These are phyloP conservation scores for Aspergillus nidulans DNA, from an alignment of 495 filamentous ascomycete genomes.

Conservation along the genomic window DNA sequence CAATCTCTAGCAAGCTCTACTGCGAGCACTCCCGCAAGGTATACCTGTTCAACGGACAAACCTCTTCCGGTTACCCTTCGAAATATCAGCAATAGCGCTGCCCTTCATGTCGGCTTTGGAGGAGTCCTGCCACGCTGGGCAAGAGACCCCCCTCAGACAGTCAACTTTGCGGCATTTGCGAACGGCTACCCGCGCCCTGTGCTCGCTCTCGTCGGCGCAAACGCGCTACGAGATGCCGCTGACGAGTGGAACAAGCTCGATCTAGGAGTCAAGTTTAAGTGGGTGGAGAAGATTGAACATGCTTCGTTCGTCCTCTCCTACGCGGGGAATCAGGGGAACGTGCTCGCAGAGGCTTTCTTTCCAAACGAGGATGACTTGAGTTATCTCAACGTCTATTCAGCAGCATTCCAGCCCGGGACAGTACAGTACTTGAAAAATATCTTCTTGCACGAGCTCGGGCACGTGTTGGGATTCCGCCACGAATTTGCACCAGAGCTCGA, in stretches of 20 bases:
- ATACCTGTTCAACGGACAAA: not conserved
- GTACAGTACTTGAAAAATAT: slow-evolving; percentile 6
- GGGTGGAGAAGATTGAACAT: slow-evolving; percentile 8
- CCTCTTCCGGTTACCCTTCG: not conserved
- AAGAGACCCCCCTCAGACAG: not conserved
- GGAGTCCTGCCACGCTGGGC: not conserved
- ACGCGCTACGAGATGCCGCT: not conserved
- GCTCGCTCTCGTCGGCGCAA: not conserved
- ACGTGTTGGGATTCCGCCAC: slow-evolving; percentile 12
- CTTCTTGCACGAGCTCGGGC: slow-evolving; percentile 15
- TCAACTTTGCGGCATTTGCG: not conserved
- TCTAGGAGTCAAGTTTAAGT: slow-evolving; percentile 10
- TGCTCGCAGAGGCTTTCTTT: not conserved
- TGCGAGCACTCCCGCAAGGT: not conserved
- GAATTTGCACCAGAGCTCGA: slow-evolving; percentile 8
- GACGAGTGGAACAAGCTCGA: slow-evolving; percentile 11
- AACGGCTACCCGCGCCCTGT: not conserved
- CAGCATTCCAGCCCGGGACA: slow-evolving; percentile 4
- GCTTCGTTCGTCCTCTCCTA: slow-evolving; percentile 12
- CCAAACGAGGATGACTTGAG: not conserved
- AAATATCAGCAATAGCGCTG: not conserved
- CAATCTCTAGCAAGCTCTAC: not conserved
- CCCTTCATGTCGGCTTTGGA: not conserved
- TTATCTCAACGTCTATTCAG: not conserved
- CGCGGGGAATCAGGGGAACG: not conserved